Evolutionary conservation across 2,329 filamentous ascomycete genomes (phyloP), one percentile per base, ranked within the genome.

Genomic region (Colletotrichum somersetense): DNA sequence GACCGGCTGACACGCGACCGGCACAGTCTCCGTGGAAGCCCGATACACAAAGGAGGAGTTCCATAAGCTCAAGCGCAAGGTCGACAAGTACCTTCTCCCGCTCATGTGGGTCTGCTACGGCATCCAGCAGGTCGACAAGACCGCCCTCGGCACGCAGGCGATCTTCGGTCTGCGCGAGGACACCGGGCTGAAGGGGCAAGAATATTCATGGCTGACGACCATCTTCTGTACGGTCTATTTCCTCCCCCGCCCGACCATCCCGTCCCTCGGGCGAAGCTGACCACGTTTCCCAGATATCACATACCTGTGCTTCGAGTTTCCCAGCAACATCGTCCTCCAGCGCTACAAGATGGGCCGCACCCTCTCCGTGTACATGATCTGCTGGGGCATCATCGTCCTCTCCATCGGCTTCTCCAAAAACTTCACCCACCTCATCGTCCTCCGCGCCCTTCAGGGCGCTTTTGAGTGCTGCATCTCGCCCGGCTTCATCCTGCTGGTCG

Each of bases 51-150:
- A 82, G 1, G 79, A 83, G 52, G 74, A 84, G 67, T 84, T 82
- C 70, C 80, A 78, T 63, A 80, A 77, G 55, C 74, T 84, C 16
- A 81, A 80, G 74, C 76, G 77, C 40, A 86, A 86, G 73, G 80
- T 84, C 23, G 84, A 86, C 72, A 78, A 78, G n/a, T 85, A 82
- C 69, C 77, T 86, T 20, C 79, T 86, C 0, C 84, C 84, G 1
- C 75, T 86, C 53, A 86, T 86, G 84, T 86, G 82, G 80, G 76
- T 82, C 10, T 85, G 84, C 74, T 86, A 86, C 70, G 85, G 85
- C 46, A 83, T 86, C 61, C 85, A 87, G 73, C 85, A 86, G 74
- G 82, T 80, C 0, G 84, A 86, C 76, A 86, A 86, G 75, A 86
- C 83, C 1, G 81, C 82, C 0, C 77, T 83, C 20, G 78, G 81